Percentiles rank a stretch among this genome's conserved stretches.
Conservation (phyloP, 306 rosid species). For the Prosopis cineraria region DNA sequence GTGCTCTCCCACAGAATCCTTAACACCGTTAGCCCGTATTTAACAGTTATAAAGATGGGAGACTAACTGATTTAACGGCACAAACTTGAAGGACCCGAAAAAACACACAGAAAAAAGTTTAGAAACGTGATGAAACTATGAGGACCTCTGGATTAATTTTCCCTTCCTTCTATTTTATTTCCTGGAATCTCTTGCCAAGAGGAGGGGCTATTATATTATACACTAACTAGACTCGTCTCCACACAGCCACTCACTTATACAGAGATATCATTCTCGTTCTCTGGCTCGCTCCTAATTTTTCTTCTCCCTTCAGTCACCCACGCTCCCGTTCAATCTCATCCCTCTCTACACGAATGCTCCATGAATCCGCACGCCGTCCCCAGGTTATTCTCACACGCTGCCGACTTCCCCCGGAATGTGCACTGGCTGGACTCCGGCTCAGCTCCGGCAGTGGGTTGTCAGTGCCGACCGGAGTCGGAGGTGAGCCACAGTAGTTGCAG, state of each 20-base stretch:
- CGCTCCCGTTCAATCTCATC: background rate
- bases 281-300: background rate
- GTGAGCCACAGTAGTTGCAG: constrained; percentile 49
- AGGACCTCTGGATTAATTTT: too few species aligned
- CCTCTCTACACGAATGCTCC: background rate
- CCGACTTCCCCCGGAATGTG: constrained; percentile 1
- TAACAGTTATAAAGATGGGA: too few species aligned
- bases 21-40: too few species aligned
- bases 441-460: constrained; percentile 12
- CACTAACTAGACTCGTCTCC: background rate
- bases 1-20: too few species aligned
- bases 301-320: background rate
- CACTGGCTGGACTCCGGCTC: constrained; percentile 5
- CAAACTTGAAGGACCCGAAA: too few species aligned
- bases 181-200: background rate
- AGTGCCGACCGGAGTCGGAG: constrained; percentile 25
- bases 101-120: too few species aligned
- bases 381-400: constrained; percentile 41
- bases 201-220: background rate
- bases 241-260: background rate
- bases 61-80: too few species aligned
- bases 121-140: too few species aligned
- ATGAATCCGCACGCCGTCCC: constrained; percentile 50
- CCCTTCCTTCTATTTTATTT: background rate
- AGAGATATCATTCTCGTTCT: background rate